Base-by-base conservation (phyloP, 768 basidiomycete species). In the Boletus rufocinnamomeus region DNA sequence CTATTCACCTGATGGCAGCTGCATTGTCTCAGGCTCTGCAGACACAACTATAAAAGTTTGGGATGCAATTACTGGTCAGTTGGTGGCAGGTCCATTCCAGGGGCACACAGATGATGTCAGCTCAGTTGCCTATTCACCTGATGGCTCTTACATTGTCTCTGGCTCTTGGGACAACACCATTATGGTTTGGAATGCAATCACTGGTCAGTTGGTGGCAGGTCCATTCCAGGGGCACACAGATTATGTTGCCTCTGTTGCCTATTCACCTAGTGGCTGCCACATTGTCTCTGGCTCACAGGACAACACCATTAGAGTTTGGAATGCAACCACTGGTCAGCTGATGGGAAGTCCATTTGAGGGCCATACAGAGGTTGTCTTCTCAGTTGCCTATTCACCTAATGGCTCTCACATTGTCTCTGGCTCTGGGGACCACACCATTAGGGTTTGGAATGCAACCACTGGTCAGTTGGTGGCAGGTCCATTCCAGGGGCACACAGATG, bases 221-320 rank as follows among this genome's bases (percentile, higher is more conserved):
- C 30, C 10, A 32, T 32, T 32, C 10, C 30, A 32, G 30, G 28
- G 28, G 28, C 28, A 28, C 28, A 28, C 28, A 28, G 4, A 28
- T 6, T 28, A 1, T 28, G 6, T 28, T 6, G 6, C 28, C 28
- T 28, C 28, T 5, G 28, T 28, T 28, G 5, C 28, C 28, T 28
- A 28, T 28, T 28, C 28, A 28, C 28, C 28, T 28, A 6, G 6
- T 28, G 28, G 28, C 28, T 28, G 4, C 6, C 28, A 28, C 28
- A 28, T 28, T 28, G 28, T 28, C 28, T 28, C 28, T 28, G 28
- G 28, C 28, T 28, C n/a, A n/a, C n/a, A n/a, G n/a, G n/a, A n/a
- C n/a, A n/a, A n/a, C n/a, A 27, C 49, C 23, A 28, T 51, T 23
- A 44, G 23, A 6, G 19, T 71, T 23, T 72, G 66, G 68, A 51